Evolutionary conservation across 139 green algal genomes (phyloP).

Genomic region (Chlorella sp.): DNA sequence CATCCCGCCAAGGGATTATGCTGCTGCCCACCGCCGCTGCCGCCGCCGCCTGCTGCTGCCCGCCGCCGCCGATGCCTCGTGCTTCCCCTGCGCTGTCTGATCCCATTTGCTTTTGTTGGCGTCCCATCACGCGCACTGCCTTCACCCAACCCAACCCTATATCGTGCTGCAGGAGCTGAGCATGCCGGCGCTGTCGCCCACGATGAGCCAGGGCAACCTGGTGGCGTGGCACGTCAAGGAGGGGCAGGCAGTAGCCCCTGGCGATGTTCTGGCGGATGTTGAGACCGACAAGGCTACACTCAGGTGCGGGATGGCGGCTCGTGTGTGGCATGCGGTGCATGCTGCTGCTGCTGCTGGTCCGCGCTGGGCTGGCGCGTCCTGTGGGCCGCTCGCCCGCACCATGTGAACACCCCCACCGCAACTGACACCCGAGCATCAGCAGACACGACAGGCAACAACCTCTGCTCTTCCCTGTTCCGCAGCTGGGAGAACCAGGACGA

Average conservation of each 20-base stretch:
- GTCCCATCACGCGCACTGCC: no score
- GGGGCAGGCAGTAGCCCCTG: conserved; percentile 76
- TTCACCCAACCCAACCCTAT: no score
- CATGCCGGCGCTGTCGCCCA: conserved; percentile 94
- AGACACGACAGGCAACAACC: no score
- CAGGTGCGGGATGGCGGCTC: conserved; percentile 30
- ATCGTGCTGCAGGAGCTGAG: conserved; percentile 62
- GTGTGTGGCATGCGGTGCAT: background rate
- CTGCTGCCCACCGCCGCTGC: background rate
- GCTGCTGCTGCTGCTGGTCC: background rate
- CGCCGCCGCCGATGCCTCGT: background rate
- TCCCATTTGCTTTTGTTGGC: no score
- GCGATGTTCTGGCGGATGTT: conserved; percentile 89
- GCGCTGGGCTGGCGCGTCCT: no score
- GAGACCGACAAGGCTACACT: conserved; percentile 95
- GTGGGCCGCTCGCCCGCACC: no score
- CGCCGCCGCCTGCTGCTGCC: background rate
- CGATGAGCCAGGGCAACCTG: conserved; percentile 86
- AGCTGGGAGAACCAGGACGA: conserved; percentile 75
- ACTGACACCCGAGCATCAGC: no score
- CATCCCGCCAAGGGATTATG: no score
- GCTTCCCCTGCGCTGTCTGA: background rate
- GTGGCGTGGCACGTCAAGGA: conserved; percentile 68
- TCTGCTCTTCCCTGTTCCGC: no score
- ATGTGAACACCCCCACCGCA: no score